Conservation (phyloP, 352 stramenopile genomes). For the Phytophthora agathidicida region DNA sequence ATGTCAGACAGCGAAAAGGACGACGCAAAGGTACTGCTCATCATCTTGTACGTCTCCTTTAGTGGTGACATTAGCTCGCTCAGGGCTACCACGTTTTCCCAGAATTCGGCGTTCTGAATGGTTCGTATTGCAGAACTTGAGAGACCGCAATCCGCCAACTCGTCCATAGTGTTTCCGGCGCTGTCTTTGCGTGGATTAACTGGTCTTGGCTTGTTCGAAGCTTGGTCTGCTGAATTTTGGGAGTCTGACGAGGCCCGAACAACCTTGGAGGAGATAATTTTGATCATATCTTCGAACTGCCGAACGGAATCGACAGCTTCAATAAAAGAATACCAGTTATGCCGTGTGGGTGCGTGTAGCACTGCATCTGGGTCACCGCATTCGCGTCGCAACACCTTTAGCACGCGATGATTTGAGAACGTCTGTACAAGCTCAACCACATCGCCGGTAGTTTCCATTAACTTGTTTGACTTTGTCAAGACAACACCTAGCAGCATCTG, state of each 20-base stretch:
- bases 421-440: constrained; percentile 70
- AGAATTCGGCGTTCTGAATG: constrained; percentile 73
- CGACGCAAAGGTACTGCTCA: constrained; percentile 39
- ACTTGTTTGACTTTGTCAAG: constrained; percentile 55
- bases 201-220: not conserved
- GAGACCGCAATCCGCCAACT: constrained; percentile 48
- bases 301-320: constrained; percentile 80
- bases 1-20: constrained; percentile 70
- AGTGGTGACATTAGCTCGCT: constrained; percentile 82
- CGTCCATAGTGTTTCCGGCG: constrained; percentile 46
- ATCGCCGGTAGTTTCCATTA: constrained; percentile 64
- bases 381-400: constrained; percentile 64
- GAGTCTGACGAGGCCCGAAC: constrained; percentile 34
- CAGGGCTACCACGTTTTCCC: constrained; percentile 73
- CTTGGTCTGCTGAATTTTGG: not conserved
- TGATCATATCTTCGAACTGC: constrained; percentile 87
- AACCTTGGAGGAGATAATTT: constrained; percentile 75
- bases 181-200: constrained; percentile 48
- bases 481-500: constrained; percentile 62
- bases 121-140: constrained; percentile 49
- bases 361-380: constrained; percentile 67
- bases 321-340: constrained; percentile 81
- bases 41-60: constrained; percentile 77
- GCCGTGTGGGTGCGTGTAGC: constrained; percentile 48
- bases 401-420: constrained; percentile 64